Evolutionary conservation across 169 alveolate genomes (phyloP).

Genomic region (Theileria annulata): DNA sequence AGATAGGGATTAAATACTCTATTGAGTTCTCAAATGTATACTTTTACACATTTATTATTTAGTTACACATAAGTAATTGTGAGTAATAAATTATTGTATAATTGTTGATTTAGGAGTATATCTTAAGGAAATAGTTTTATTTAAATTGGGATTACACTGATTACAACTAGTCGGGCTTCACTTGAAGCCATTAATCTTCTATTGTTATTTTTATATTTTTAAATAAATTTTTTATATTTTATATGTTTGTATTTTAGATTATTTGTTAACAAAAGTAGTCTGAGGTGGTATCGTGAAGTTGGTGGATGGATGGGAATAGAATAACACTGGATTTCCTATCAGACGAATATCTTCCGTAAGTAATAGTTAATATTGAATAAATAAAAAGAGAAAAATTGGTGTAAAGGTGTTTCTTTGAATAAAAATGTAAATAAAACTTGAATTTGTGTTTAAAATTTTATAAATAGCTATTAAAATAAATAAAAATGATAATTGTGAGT

Average conservation of each 20-base stretch:
- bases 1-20: slow-evolving; percentile 48
- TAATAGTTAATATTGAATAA: background rate
- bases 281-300: background rate
- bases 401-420: background rate
- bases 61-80: too few relatives aligned
- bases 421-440: background rate
- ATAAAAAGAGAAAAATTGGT: too few relatives aligned
- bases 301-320: slow-evolving; percentile 20
- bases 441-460: background rate
- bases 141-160: slow-evolving; percentile 12
- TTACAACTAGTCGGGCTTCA: slow-evolving; percentile 63
- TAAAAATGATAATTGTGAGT: background rate
- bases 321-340: slow-evolving; percentile 46
- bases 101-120: background rate
- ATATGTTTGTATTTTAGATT: background rate
- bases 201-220: background rate
- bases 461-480: background rate
- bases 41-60: slow-evolving; percentile 5
- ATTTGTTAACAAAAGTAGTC: background rate
- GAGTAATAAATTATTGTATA: background rate
- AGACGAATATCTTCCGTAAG: slow-evolving; percentile 55
- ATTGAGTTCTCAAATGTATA: slow-evolving; percentile 15
- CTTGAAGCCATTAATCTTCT: slow-evolving; percentile 63
- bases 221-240: background rate
- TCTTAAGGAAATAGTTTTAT: background rate